These are phyloP conservation scores for Colletotrichum paranaense DNA, from an alignment of 2,329 filamentous ascomycete species.

Conservation along the genomic window DNA sequence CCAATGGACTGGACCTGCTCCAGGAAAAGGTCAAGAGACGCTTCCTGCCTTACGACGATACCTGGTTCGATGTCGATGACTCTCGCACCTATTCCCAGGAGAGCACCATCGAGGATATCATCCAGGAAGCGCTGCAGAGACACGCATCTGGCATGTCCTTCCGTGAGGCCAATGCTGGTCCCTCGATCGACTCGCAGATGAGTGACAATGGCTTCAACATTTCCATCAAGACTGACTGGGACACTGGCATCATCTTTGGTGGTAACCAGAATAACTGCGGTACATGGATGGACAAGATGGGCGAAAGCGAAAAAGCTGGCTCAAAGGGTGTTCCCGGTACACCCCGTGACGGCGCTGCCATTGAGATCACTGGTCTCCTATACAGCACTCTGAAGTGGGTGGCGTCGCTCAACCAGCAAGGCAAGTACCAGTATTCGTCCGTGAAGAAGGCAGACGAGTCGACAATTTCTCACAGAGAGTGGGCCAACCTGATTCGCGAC, in stretches of 20 bases:
- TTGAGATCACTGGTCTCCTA: constrained; percentile 93
- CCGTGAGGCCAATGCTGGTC: constrained; percentile 93
- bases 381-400: constrained; percentile 93
- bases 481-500: constrained; percentile 82
- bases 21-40: constrained; percentile 82
- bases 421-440: constrained; percentile 77
- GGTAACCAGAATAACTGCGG: constrained; percentile 96
- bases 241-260: constrained; percentile 90
- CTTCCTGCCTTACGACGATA: constrained; percentile 95
- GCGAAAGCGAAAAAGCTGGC: constrained; percentile 90
- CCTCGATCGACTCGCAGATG: constrained; percentile 92
- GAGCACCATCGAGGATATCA: constrained; percentile 87
- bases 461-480: constrained; percentile 77
- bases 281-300: constrained; percentile 99
- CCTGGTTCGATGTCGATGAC: constrained; percentile 88
- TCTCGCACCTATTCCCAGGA: constrained; percentile 84
- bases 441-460: constrained; percentile 74
- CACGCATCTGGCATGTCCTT: constrained; percentile 93
- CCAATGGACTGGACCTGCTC: constrained; percentile 79
- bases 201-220: constrained; percentile 91
- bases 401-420: constrained; percentile 71
- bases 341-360: constrained; percentile 93
- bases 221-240: constrained; percentile 91
- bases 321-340: constrained; percentile 96
- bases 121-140: constrained; percentile 92